Conservation (phyloP, 129 eudicot genomes). For the Logfia minima region DNA sequence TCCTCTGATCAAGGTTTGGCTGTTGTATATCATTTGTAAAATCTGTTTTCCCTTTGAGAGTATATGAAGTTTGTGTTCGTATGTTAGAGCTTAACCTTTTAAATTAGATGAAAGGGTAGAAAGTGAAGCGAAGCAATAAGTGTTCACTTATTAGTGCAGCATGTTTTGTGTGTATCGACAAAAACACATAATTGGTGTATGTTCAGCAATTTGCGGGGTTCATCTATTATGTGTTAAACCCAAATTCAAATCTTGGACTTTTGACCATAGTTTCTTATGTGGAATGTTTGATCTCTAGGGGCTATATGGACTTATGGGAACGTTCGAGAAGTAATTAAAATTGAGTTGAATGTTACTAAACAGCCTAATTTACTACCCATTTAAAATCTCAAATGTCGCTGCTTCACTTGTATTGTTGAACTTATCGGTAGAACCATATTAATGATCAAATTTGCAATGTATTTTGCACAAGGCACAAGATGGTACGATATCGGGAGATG, state of each 20-base stretch:
- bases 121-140: constrained; percentile 12
- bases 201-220: neutral
- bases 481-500: too few relatives aligned
- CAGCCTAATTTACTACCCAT: neutral
- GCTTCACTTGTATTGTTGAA: too few relatives aligned
- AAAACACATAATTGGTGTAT: neutral
- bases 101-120: constrained; percentile 17
- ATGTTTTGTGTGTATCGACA: too few relatives aligned
- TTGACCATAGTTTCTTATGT: neutral
- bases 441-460: too few relatives aligned
- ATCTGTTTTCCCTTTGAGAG: constrained; percentile 22
- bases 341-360: neutral
- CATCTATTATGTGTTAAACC: neutral
- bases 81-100: constrained; percentile 13
- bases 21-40: constrained; percentile 36
- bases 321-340: neutral
- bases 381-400: too few relatives aligned
- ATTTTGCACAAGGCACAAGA: too few relatives aligned
- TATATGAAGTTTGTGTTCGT: constrained; percentile 29
- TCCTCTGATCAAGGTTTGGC: constrained; percentile 27
- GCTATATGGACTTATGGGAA: neutral
- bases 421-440: too few relatives aligned
- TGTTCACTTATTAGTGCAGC: too few relatives aligned
- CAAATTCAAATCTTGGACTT: neutral
- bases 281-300: neutral